A percentile compares a stretch with the other conserved stretches of the same genome.
Conservation (phyloP, 108 stramenopile species). For the Phaeodactylum tricornutum region DNA sequence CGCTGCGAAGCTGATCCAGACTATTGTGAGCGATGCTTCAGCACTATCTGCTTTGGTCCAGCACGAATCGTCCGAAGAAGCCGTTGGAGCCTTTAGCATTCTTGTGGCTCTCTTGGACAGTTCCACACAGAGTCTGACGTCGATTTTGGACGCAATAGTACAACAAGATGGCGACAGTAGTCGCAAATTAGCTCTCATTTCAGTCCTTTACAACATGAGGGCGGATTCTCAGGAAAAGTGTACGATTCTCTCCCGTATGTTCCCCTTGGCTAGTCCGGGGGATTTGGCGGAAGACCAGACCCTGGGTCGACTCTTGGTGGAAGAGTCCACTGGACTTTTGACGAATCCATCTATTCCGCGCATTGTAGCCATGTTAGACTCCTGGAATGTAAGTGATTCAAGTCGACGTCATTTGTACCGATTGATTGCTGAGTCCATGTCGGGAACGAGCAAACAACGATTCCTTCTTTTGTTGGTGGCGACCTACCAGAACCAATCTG, state of each 20-base stretch:
- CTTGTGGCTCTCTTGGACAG: constrained; percentile 58
- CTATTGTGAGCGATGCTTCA: constrained; percentile 33
- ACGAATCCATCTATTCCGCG: not conserved
- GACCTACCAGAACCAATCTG: constrained; percentile 51
- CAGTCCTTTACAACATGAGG: constrained; percentile 71
- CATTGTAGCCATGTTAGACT: constrained; percentile 28
- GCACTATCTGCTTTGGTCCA: constrained; percentile 39
- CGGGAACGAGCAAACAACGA: constrained; percentile 43
- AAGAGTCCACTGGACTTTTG: constrained; percentile 4
- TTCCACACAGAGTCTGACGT: constrained; percentile 11
- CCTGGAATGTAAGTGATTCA: constrained; percentile 23
- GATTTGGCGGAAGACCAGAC: constrained; percentile 22
- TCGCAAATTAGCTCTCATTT: constrained; percentile 23
- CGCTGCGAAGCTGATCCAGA: constrained; percentile 42
- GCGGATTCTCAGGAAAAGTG: constrained; percentile 47
- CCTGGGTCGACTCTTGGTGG: constrained; percentile 36
- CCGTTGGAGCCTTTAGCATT: constrained; percentile 48
- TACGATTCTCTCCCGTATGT: constrained; percentile 42
- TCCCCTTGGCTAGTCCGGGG: constrained; percentile 26
- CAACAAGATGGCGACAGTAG: constrained; percentile 24
- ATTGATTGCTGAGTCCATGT: constrained; percentile 30
- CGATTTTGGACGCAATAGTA: not conserved
- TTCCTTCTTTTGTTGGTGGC: constrained; percentile 55
- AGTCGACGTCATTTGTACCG: constrained; percentile 43
- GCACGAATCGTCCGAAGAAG: constrained; percentile 36